Base-by-base conservation (phyloP, 306 rosid genomes). In the Astragalus membranaceus region DNA sequence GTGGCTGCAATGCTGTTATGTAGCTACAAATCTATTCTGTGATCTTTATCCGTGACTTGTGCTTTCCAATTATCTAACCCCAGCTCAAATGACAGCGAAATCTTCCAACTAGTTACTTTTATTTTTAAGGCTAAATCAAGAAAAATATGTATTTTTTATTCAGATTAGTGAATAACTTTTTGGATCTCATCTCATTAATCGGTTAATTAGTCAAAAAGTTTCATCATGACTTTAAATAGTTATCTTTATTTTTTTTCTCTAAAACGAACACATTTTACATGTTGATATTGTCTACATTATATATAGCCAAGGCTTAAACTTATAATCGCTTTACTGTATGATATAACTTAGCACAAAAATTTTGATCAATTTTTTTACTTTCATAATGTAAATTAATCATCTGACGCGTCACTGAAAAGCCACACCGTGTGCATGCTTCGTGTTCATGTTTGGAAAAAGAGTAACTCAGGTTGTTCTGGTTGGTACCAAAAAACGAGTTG, bases 391-490 rank as follows among this genome's bases (percentile, higher is more conserved):
- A 5, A 1, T 12, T 35, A 35, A 63, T 41, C 23, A 30, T 20
- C 37, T 12, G 58, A 48, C 60, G 17, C 43, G 16, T n/a, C 5
- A 16, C 12, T 20, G 15, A 16, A 16, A 51, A 51, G 52, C 7
- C 20, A 60, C 17, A 58, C 44, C 50, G 55, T 77, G 81, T 46
- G 76, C 20, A 39, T 17, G 47, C n/a, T n/a, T n/a, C n/a, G 10
- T 74, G 39, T 53, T 75, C 12, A 10, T 75, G 63, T 75, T 75
- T 56, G 68, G 61, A 26, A 35, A 35, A 55, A 55, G 4, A 32
- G 23, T 3, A 64, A 33, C 59, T 17, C 23, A 10, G 5, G 10
- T 23, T 9, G n/a, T 29, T 57, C 14, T 4, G 9, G 37, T 8
- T 2, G 15, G 23, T 47, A 16, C 52, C 32, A 9, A 46, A 67